Evolutionary conservation across 1,139 yeast genomes (phyloP).

Genomic region (Hemisphaericaspora xylanilytica): DNA sequence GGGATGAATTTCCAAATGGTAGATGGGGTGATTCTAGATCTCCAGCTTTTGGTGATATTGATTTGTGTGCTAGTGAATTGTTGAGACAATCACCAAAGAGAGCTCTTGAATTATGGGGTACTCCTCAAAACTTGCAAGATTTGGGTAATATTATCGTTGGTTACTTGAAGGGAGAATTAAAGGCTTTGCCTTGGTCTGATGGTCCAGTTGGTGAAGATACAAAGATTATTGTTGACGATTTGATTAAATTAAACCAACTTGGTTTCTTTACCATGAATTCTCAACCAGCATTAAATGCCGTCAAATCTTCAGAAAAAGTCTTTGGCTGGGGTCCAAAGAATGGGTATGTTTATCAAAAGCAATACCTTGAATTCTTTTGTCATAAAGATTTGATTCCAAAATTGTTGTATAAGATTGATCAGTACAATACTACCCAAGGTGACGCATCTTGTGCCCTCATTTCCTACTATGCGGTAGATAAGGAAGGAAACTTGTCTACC

Average conservation of each 20-base stretch:
- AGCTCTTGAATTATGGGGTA: slow-evolving; percentile 85
- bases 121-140: slow-evolving; percentile 60
- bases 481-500: slow-evolving; percentile 53
- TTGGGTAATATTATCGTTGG: slow-evolving; percentile 59
- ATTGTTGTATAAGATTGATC: slow-evolving; percentile 37
- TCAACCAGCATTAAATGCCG: slow-evolving; percentile 90
- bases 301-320: slow-evolving; percentile 62
- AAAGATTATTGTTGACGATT: slow-evolving; percentile 54
- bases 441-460: slow-evolving; percentile 45
- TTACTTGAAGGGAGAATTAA: slow-evolving; percentile 68
- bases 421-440: slow-evolving; percentile 34
- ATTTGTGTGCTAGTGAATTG: slow-evolving; percentile 72
- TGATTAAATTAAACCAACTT: slow-evolving; percentile 59
- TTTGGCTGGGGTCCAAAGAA: slow-evolving; percentile 96
- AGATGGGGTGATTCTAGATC: slow-evolving; percentile 94
- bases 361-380: slow-evolving; percentile 79
- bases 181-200: slow-evolving; percentile 93
- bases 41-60: slow-evolving; percentile 90
- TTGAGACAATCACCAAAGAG: slow-evolving; percentile 78
- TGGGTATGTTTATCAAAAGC: slow-evolving; percentile 92
- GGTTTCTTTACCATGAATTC: slow-evolving; percentile 86
- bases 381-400: slow-evolving; percentile 53
- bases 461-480: slow-evolving; percentile 79
- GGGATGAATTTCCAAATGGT: slow-evolving; percentile 96
- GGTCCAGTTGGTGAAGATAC: slow-evolving; percentile 82